Evolutionary conservation across 1,284 basidiomycete genomes (phyloP).

Genomic region (Sphagnurus paluster): DNA sequence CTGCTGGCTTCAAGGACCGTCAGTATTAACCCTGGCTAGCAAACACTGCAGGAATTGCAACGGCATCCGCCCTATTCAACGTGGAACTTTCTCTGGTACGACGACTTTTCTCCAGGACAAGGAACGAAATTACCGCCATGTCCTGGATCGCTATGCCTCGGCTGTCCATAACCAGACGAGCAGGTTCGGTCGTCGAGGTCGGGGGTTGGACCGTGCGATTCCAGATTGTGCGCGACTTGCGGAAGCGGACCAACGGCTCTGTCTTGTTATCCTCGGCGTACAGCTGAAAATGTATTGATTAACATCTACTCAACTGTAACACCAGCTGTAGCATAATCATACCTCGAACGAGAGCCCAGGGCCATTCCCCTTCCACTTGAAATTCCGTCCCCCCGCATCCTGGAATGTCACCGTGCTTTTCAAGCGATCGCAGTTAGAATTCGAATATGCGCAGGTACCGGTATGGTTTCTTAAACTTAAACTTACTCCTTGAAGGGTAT

Average conservation of each 20-base stretch:
- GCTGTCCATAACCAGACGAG: constrained; percentile 32
- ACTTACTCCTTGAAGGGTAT: constrained; percentile 43
- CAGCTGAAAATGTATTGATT: constrained; percentile 32
- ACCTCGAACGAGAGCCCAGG: constrained; percentile 39
- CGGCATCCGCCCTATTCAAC: constrained; percentile 10
- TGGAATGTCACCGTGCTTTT: constrained; percentile 35
- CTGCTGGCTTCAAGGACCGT: too few relatives aligned
- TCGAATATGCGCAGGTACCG: background rate
- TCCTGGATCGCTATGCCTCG: constrained; percentile 37
- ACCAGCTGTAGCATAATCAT: background rate
- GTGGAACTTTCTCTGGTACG: constrained; percentile 24
- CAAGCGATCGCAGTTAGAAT: too few relatives aligned
- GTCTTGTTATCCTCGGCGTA: constrained; percentile 32
- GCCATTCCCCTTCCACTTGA: constrained; percentile 42
- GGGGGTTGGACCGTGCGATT: constrained; percentile 22
- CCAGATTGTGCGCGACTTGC: constrained; percentile 25
- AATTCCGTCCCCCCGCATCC: constrained; percentile 34
- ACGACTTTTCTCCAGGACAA: constrained; percentile 38
- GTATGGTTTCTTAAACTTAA: background rate
- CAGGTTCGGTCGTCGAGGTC: constrained; percentile 15
- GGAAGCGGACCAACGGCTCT: constrained; percentile 37
- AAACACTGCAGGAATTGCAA: background rate
- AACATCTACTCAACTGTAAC: background rate
- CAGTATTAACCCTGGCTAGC: background rate
- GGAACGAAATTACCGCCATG: constrained; percentile 38